A percentile compares a stretch with the other conserved stretches of the same genome.
Evolutionary conservation across 371 early-diverging fungal species (phyloP).

Genomic region (Lichtheimia hyalospora): DNA sequence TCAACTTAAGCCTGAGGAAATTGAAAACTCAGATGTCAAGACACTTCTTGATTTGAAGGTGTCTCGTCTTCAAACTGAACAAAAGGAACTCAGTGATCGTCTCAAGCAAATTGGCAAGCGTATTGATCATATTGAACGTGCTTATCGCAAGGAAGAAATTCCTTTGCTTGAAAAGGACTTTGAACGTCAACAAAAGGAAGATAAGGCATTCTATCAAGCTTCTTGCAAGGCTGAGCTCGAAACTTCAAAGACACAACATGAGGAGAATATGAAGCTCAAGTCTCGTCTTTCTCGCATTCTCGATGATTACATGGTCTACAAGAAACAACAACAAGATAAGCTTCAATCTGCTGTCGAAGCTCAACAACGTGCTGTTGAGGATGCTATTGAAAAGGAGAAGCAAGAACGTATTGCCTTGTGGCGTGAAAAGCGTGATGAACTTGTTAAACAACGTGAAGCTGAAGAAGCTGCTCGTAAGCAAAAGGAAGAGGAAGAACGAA

Average conservation of each 20-base stretch:
- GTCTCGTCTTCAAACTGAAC: conserved; percentile 89
- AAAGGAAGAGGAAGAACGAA: conserved; percentile 41
- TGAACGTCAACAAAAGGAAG: conserved; percentile 83
- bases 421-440: conserved; percentile 51
- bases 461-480: conserved; percentile 41
- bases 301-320: conserved; percentile 74
- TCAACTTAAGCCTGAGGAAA: conserved; percentile 79
- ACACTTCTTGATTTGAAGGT: conserved; percentile 84
- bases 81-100: conserved; percentile 75
- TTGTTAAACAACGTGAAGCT: conserved; percentile 32
- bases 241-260: conserved; percentile 65
- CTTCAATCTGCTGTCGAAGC: conserved; percentile 55
- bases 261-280: conserved; percentile 77
- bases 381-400: conserved; percentile 72
- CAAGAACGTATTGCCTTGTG: conserved; percentile 59
- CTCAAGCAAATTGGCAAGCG: conserved; percentile 76
- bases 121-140: conserved; percentile 95
- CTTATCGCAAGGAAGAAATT: conserved; percentile 92
- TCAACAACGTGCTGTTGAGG: conserved; percentile 49
- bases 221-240: conserved; percentile 69
- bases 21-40: conserved; percentile 84
- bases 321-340: conserved; percentile 56
- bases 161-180: conserved; percentile 91
- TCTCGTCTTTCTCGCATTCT: conserved; percentile 75
- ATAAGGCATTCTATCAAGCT: conserved; percentile 79